Evolutionary conservation across 257 asterid genomes (phyloP).

Genomic region (Solanum pimpinellifolium): DNA sequence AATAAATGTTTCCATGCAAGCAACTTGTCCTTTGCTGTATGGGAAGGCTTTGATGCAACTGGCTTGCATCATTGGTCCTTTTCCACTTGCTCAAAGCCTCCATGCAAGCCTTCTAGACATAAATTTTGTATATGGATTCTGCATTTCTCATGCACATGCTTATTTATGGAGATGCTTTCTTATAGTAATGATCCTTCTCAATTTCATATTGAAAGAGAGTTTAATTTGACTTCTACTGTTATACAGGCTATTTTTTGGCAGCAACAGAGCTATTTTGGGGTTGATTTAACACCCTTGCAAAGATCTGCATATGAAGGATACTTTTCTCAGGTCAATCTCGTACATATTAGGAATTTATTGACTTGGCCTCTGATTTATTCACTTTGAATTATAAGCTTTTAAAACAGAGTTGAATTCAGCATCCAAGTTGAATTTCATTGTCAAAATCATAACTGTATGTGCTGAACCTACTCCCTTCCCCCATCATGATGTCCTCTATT

Average conservation of each 20-base stretch:
- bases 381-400: not conserved
- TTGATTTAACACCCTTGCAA: conserved; percentile 76
- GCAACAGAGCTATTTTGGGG: conserved; percentile 91
- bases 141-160: not conserved
- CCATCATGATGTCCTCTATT: not conserved
- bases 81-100: not conserved
- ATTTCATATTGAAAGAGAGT: not conserved
- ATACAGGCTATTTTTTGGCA: conserved; percentile 98
- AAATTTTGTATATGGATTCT: not conserved
- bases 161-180: not conserved
- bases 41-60: not conserved
- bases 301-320: conserved; percentile 94
- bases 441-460: not conserved
- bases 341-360: not conserved
- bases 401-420: not conserved
- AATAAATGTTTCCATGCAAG: not conserved
- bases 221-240: conserved; percentile 13
- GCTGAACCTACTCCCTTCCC: not conserved
- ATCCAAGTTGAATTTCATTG: not conserved
- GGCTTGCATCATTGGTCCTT: not conserved
- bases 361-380: not conserved
- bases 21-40: not conserved
- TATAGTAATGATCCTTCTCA: not conserved
- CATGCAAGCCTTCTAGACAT: not conserved
- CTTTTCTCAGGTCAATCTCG: conserved; percentile 78